Evolutionary conservation across 176 grass and related monocot genomes (phyloP).

Genomic region (Calamus simplicifolius): DNA sequence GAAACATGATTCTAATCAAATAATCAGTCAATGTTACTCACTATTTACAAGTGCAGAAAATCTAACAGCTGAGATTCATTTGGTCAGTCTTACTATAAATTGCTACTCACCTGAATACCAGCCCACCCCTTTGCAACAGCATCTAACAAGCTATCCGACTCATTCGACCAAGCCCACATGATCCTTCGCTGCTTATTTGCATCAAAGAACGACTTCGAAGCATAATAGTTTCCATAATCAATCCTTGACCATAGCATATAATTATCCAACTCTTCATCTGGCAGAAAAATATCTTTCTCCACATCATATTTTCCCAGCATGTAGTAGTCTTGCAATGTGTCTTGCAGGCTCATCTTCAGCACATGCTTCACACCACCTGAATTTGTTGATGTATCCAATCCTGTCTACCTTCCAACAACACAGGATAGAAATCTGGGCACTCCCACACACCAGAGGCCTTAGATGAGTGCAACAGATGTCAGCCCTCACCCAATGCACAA

Average conservation of each 20-base stretch:
- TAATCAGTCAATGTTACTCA: no score
- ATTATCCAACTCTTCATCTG: constrained; percentile 34
- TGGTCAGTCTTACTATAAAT: no score
- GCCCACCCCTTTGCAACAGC: constrained; percentile 54
- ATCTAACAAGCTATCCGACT: constrained; percentile 36
- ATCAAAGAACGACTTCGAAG: constrained; percentile 52
- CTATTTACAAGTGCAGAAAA: no score
- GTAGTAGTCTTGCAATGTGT: constrained; percentile 44
- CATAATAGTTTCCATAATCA: constrained; percentile 47
- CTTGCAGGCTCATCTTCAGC: constrained; percentile 66
- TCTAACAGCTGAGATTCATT: no score
- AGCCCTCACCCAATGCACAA: neutral
- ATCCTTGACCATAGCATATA: constrained; percentile 31
- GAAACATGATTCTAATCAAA: no score
- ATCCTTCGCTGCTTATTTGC: constrained; percentile 43
- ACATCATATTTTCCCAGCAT: constrained; percentile 50
- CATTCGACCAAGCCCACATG: constrained; percentile 67
- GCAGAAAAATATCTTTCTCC: constrained; percentile 37
- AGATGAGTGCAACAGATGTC: no score
- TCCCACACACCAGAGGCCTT: no score
- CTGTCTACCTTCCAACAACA: no score
- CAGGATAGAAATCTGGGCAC: no score
- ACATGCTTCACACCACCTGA: constrained; percentile 23
- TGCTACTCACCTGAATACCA: constrained; percentile 41
- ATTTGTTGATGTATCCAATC: no score